phyloP scores from a whole-genome alignment of 23 red algal species.

The Gracilaria gracilis region DNA sequence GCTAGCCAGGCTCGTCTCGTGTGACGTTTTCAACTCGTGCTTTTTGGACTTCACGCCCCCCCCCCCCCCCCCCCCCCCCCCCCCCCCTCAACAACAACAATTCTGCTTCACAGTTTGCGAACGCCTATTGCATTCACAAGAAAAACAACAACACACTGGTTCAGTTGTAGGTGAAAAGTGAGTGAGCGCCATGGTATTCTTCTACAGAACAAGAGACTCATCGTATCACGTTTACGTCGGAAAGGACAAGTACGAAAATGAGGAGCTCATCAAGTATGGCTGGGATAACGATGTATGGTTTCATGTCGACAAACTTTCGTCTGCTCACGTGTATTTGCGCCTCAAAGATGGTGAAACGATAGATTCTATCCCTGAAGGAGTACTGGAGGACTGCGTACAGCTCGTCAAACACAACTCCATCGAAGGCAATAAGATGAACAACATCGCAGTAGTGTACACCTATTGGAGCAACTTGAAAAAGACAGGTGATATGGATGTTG shows the following conservation, averaged over 20 bases:
- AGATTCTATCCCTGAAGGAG: slow-evolving; percentile 72
- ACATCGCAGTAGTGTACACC: slow-evolving; percentile 86
- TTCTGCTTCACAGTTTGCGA: no score
- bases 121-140: no score
- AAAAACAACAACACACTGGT: no score
- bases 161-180: no score
- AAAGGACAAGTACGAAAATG: slow-evolving; percentile 94
- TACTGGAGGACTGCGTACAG: slow-evolving; percentile 88
- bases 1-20: no score
- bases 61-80: no score
- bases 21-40: no score
- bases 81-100: no score
- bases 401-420: slow-evolving; percentile 97
- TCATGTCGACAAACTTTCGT: slow-evolving; percentile 95
- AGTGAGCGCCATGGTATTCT: slow-evolving; percentile 77
- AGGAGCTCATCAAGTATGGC: slow-evolving; percentile 82
- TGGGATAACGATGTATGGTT: slow-evolving; percentile 98
- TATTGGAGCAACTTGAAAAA: slow-evolving; percentile 88
- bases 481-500: slow-evolving; percentile 93
- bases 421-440: slow-evolving; percentile 89
- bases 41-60: no score
- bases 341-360: slow-evolving; percentile 83
- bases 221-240: slow-evolving; percentile 89
- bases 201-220: slow-evolving; percentile 72
- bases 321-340: slow-evolving; percentile 93